Evolutionary conservation across 306 rosid species (phyloP).

Genomic region (Arachis hypogaea): DNA sequence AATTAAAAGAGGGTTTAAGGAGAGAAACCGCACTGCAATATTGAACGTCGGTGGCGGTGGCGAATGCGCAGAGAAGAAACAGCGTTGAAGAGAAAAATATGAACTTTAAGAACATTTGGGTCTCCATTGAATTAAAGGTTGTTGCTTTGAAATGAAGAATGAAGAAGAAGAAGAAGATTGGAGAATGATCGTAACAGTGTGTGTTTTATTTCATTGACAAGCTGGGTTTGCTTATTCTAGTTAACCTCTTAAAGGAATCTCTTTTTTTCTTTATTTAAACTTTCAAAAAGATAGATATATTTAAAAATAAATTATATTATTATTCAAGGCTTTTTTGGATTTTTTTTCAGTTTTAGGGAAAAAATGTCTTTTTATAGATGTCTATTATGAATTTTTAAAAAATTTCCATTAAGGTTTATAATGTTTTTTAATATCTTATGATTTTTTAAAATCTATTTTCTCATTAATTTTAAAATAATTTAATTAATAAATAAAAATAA

Average conservation of each 20-base stretch:
- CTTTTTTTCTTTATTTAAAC: not conserved
- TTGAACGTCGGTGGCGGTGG: conserved; percentile 47
- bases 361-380: too few species aligned
- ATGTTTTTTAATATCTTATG: too few species aligned
- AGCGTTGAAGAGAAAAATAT: conserved; percentile 43
- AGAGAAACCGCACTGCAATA: conserved; percentile 33
- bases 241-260: not conserved
- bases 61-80: conserved; percentile 42
- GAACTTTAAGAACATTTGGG: conserved; percentile 35
- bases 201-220: not conserved
- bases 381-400: too few species aligned
- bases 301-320: too few species aligned
- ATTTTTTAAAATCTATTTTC: too few species aligned
- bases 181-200: not conserved
- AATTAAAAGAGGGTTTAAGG: not conserved
- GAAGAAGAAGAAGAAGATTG: not conserved
- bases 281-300: not conserved
- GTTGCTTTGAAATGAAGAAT: not conserved
- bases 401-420: too few species aligned
- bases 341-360: too few species aligned
- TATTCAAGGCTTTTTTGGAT: too few species aligned
- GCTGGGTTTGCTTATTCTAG: not conserved
- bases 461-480: too few species aligned
- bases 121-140: conserved; percentile 37
- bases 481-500: too few species aligned